Conservation (phyloP, 352 stramenopile species). For the Pythium utonaiense region DNA sequence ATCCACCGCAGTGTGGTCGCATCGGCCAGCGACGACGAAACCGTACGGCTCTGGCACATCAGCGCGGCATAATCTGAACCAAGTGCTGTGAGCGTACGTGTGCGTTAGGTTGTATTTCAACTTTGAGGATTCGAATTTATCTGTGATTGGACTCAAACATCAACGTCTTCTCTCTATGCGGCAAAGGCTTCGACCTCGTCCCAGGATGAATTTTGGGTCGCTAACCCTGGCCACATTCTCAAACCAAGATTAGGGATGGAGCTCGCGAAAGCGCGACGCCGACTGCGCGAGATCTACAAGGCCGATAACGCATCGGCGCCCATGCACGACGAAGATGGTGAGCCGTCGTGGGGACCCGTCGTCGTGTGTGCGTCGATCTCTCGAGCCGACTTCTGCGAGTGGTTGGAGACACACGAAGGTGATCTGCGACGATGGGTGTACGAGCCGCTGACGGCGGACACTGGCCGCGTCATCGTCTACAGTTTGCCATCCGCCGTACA, state of each 20-base stretch:
- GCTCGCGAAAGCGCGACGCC: neutral
- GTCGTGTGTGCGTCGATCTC: constrained; percentile 21
- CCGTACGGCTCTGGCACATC: constrained; percentile 34
- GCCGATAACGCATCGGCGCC: neutral
- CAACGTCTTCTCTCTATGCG: too few species aligned
- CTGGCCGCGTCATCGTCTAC: neutral
- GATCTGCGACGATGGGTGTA: constrained; percentile 20
- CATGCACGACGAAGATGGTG: neutral
- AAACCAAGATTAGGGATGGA: neutral
- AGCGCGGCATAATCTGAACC: neutral
- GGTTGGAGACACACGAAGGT: constrained; percentile 9
- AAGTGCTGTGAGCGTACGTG: neutral
- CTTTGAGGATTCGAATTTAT: too few species aligned
- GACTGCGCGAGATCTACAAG: neutral
- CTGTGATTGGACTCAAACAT: too few species aligned
- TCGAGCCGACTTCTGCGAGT: constrained; percentile 7
- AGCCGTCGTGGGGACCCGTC: neutral
- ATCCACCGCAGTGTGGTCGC: constrained; percentile 45
- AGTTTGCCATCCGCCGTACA: neutral
- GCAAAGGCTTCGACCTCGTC: too few species aligned
- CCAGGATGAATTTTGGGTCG: too few species aligned
- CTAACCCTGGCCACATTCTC: too few species aligned
- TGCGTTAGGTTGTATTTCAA: neutral
- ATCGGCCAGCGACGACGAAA: constrained; percentile 75
- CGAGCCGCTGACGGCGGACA: constrained; percentile 12